Conservation (phyloP, 805 yeast species). For the Starmerella floricola region DNA sequence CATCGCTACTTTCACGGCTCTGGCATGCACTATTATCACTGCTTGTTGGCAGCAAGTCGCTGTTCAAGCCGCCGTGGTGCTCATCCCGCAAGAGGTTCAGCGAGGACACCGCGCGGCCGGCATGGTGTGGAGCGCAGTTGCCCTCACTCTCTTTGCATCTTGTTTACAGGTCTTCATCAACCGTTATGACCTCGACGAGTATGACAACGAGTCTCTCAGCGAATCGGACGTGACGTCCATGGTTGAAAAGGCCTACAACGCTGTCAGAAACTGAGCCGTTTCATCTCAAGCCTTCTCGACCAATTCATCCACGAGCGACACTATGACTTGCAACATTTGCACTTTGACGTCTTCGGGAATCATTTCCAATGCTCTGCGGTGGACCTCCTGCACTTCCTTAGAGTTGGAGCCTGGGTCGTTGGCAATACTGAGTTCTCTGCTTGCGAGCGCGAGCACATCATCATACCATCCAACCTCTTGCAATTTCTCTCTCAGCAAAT, state of each 20-base stretch:
- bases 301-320: conserved; percentile 25
- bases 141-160: conserved; percentile 6
- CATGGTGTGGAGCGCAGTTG: conserved; percentile 16
- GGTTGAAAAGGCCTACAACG: too few species aligned
- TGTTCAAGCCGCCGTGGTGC: conserved; percentile 16
- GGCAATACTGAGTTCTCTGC: conserved; percentile 33
- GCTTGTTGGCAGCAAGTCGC: conserved; percentile 23
- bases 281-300: conserved; percentile 21
- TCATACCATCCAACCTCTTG: conserved; percentile 82
- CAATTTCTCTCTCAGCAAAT: conserved; percentile 48
- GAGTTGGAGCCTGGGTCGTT: conserved; percentile 36
- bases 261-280: not conserved
- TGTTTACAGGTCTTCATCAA: not conserved
- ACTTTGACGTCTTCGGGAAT: conserved; percentile 57
- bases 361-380: conserved; percentile 25
- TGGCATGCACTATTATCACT: conserved; percentile 9
- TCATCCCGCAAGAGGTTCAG: conserved; percentile 6
- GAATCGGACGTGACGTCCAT: too few species aligned
- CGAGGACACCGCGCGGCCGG: conserved; percentile 19
- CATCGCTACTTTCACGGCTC: conserved; percentile 1
- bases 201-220: too few species aligned
- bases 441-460: conserved; percentile 49
- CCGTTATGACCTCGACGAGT: too few species aligned
- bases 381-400: conserved; percentile 9
- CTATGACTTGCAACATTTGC: conserved; percentile 45